These are phyloP conservation scores for Ligustrum vulgare DNA, from an alignment of 257 asterid genomes.

Conservation along the genomic window DNA sequence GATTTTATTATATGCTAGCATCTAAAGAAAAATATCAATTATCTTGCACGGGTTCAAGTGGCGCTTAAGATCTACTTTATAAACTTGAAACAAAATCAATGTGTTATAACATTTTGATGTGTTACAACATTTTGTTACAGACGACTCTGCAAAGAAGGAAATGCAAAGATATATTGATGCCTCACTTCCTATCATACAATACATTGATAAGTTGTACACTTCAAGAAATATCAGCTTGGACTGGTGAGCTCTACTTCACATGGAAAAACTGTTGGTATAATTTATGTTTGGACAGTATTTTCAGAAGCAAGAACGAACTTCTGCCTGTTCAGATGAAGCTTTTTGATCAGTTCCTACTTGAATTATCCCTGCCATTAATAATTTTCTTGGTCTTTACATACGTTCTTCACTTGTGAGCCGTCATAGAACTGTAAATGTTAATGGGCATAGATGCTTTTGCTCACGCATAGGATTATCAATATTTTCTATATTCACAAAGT, in stretches of 20 bases:
- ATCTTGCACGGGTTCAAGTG: not conserved
- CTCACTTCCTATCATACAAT: constrained; percentile 70
- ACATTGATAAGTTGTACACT: constrained; percentile 69
- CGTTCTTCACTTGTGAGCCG: not conserved
- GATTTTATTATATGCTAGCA: not conserved
- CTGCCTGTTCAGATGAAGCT: not conserved
- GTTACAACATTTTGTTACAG: constrained; percentile 36
- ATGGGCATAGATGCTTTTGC: not conserved
- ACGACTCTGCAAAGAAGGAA: constrained; percentile 68
- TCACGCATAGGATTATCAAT: too few relatives aligned
- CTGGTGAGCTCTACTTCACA: constrained; percentile 51
- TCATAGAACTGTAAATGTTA: not conserved
- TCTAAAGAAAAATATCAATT: not conserved
- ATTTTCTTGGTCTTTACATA: not conserved
- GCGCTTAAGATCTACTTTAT: not conserved
- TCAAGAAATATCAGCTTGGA: constrained; percentile 70
- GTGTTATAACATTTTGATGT: not conserved
- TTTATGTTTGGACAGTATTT: not conserved
- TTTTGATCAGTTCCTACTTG: not conserved
- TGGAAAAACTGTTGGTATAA: not conserved
- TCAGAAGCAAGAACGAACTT: not conserved
- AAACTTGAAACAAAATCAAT: not conserved
- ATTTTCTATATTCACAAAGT: too few relatives aligned
- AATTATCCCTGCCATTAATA: not conserved
- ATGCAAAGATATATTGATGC: constrained; percentile 83